Percentiles rank a stretch among this genome's conserved stretches.
These are phyloP conservation scores for Cucurbita argyrosperma DNA, from an alignment of 306 rosid genomes.

Conservation along the genomic window DNA sequence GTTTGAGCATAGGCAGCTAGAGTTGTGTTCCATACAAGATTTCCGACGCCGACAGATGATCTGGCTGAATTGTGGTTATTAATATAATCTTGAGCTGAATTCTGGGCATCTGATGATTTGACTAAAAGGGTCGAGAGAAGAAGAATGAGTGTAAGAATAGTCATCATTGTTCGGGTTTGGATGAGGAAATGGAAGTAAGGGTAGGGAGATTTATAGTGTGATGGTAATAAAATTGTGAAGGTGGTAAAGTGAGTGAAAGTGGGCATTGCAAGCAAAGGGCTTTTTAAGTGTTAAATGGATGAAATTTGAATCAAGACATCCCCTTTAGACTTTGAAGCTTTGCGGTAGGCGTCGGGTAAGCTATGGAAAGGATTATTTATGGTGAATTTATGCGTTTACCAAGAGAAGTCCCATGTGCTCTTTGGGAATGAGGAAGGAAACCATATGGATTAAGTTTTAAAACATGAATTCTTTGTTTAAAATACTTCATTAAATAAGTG, in stretches of 20 bases:
- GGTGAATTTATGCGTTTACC: background rate
- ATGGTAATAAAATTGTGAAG: background rate
- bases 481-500: too few relatives aligned
- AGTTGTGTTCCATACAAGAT: background rate
- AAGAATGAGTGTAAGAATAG: background rate
- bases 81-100: background rate
- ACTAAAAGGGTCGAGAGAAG: background rate
- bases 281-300: background rate
- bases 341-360: background rate
- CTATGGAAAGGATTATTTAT: background rate
- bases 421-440: background rate
- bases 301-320: background rate
- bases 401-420: background rate
- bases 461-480: too few relatives aligned
- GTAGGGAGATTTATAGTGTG: background rate
- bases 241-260: background rate
- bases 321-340: background rate
- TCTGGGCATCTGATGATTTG: background rate
- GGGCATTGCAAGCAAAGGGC: background rate
- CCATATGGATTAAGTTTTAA: background rate
- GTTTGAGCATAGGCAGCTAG: constrained; percentile 12
- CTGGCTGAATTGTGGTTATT: constrained; percentile 1
- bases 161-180: background rate
- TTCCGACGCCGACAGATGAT: background rate
- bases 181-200: background rate